phyloP scores from a whole-genome alignment of 352 stramenopile genomes.

The Elongisporangium undulatum region DNA sequence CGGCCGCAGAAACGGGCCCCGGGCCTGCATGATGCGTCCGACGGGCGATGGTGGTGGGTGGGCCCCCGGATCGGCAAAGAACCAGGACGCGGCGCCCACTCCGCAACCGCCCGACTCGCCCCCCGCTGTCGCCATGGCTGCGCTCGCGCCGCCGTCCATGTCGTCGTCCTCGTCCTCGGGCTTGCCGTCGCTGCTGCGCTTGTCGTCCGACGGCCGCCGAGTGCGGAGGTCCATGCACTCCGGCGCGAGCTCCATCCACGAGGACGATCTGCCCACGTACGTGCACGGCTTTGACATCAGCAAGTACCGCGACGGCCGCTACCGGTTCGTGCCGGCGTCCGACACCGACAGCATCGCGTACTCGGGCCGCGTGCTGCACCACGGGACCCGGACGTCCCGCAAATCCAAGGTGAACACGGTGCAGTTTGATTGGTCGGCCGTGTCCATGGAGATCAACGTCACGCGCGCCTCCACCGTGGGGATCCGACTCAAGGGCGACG shows the following conservation, averaged over 20 bases:
- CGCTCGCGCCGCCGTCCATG: conserved; percentile 10
- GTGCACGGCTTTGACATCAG: conserved; percentile 81
- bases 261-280: conserved; percentile 28
- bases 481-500: conserved; percentile 82
- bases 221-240: conserved; percentile 13
- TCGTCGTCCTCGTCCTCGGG: conserved; percentile 11
- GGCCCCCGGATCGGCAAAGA: neutral
- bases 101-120: neutral
- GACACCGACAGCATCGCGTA: conserved; percentile 71
- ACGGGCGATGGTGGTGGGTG: neutral
- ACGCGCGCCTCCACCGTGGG: conserved; percentile 49
- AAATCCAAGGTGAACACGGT: conserved; percentile 84
- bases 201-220: conserved; percentile 12
- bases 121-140: conserved; percentile 14
- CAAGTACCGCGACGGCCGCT: conserved; percentile 72
- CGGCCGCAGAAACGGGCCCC: neutral
- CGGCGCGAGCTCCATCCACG: conserved; percentile 23
- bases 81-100: neutral
- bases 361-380: conserved; percentile 66
- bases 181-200: conserved; percentile 15
- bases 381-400: conserved; percentile 47
- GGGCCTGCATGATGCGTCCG: neutral
- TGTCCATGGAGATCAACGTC: conserved; percentile 62
- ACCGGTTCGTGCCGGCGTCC: conserved; percentile 64
- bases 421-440: conserved; percentile 83